A percentile compares a stretch with the other conserved stretches of the same genome.
Evolutionary conservation across 2,329 filamentous ascomycete genomes (phyloP).

Genomic region (Aureobasidium sp.): DNA sequence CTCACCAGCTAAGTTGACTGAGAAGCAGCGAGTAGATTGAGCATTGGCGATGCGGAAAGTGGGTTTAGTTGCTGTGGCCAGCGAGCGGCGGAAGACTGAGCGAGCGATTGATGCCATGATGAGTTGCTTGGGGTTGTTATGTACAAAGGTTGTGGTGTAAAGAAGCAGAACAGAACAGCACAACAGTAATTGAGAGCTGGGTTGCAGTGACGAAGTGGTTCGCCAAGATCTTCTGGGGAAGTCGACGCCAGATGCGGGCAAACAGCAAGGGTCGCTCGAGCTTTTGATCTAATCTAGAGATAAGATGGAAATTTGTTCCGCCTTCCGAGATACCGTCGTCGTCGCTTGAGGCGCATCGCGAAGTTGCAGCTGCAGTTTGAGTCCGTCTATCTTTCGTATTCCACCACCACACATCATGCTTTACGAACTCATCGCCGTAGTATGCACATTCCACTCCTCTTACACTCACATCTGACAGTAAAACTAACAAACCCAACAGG

Average conservation of each 20-base stretch:
- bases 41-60: not conserved
- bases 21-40: slow-evolving; percentile 5
- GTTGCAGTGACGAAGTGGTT: not conserved
- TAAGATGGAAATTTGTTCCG: slow-evolving; percentile 5
- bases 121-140: no score
- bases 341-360: not conserved
- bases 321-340: not conserved
- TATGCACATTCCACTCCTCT: slow-evolving; percentile 35
- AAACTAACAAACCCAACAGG: slow-evolving; percentile 44
- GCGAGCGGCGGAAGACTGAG: slow-evolving; percentile 11
- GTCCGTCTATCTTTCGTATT: not conserved
- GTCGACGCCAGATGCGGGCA: not conserved
- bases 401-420: slow-evolving; percentile 54
- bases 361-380: not conserved
- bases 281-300: not conserved
- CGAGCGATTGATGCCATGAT: slow-evolving; percentile 8
- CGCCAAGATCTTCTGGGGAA: not conserved
- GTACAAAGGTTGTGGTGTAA: not conserved
- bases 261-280: no score
- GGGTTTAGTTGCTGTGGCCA: slow-evolving; percentile 4
- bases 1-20: slow-evolving; percentile 7
- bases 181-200: not conserved
- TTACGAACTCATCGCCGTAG: slow-evolving; percentile 95
- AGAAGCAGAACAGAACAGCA: not conserved
- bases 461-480: not conserved